Evolutionary conservation across 768 basidiomycete species (phyloP).

Genomic region (Suillus weaverae): DNA sequence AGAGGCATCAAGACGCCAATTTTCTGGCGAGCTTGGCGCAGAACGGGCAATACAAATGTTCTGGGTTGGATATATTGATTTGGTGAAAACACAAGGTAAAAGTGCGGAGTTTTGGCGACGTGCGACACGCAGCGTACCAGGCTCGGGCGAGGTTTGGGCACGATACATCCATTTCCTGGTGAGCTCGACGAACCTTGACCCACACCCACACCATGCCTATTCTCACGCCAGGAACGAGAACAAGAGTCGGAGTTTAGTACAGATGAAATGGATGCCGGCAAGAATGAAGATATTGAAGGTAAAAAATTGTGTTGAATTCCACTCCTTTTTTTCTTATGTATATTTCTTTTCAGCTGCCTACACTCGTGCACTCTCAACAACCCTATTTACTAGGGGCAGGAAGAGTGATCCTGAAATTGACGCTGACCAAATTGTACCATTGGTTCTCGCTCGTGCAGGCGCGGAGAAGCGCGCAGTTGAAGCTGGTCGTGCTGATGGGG

Average conservation of each 20-base stretch:
- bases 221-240: slow-evolving; percentile 23
- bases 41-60: slow-evolving; percentile 62
- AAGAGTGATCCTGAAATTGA: slow-evolving; percentile 36
- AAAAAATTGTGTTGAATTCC: neutral
- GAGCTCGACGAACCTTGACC: slow-evolving; percentile 17
- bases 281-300: neutral
- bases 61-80: slow-evolving; percentile 76
- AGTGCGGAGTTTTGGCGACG: slow-evolving; percentile 31
- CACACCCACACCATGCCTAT: neutral
- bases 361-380: slow-evolving; percentile 53
- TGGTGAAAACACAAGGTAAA: slow-evolving; percentile 43
- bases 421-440: slow-evolving; percentile 62
- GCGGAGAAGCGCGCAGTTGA: slow-evolving; percentile 60
- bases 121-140: slow-evolving; percentile 72
- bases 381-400: slow-evolving; percentile 43
- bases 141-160: slow-evolving; percentile 77
- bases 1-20: slow-evolving; percentile 63
- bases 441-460: slow-evolving; percentile 64
- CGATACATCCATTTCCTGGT: slow-evolving; percentile 75
- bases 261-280: neutral
- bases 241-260: slow-evolving; percentile 2
- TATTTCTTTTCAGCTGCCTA: slow-evolving; percentile 49
- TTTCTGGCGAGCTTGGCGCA: slow-evolving; percentile 51
- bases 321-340: neutral
- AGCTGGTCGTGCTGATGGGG: slow-evolving; percentile 48